Conservation (phyloP, 208 protist species). For the Wallacemonas rigidus region DNA sequence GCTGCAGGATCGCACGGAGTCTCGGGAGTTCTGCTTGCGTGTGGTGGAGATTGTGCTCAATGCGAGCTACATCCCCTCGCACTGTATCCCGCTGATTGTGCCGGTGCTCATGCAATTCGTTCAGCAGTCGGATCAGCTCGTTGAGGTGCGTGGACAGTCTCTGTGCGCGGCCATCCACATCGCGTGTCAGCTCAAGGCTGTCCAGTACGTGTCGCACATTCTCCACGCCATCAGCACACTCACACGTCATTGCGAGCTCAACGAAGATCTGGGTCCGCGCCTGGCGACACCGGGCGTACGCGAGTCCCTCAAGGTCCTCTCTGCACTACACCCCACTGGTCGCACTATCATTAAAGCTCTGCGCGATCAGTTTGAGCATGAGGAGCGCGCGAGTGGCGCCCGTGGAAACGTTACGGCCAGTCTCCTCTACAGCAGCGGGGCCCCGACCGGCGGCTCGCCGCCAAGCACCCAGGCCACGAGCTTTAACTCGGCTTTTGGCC, state of each 20-base stretch:
- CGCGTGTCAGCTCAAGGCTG: conserved; percentile 87
- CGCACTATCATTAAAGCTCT: conserved; percentile 66
- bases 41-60: conserved; percentile 87
- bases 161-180: conserved; percentile 86
- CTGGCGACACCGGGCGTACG: conserved; percentile 77
- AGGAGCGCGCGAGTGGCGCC: conserved; percentile 37
- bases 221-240: conserved; percentile 84
- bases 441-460: conserved; percentile 23
- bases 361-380: conserved; percentile 59
- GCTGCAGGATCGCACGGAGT: conserved; percentile 83
- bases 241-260: conserved; percentile 83
- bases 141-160: conserved; percentile 82
- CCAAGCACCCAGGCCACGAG: conserved; percentile 26
- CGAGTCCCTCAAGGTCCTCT: conserved; percentile 78
- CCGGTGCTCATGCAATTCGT: conserved; percentile 87
- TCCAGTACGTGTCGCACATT: conserved; percentile 82
- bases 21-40: conserved; percentile 86
- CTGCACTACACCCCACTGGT: conserved; percentile 67
- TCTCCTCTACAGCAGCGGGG: conserved; percentile 22
- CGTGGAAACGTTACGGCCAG: conserved; percentile 19
- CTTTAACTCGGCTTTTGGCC: conserved; percentile 23
- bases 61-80: conserved; percentile 88
- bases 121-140: conserved; percentile 84
- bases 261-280: conserved; percentile 76
- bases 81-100: conserved; percentile 88